Percentiles rank a stretch among this genome's conserved stretches.
phyloP scores from a whole-genome alignment of 2,329 filamentous ascomycete species.

The Diaporthe citri region DNA sequence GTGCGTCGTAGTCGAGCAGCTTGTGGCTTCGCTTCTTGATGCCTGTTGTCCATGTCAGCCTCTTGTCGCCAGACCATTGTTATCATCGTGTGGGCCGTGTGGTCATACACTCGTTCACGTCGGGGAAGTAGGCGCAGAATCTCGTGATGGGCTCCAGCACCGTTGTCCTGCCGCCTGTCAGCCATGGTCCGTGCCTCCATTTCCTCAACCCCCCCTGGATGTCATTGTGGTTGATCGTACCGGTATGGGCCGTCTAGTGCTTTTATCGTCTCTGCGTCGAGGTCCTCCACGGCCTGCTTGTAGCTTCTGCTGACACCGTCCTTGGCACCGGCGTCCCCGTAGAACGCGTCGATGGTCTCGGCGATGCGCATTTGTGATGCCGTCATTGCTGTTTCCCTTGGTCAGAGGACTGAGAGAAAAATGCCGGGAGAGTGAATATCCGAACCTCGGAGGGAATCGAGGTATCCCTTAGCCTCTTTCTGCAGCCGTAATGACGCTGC shows the following conservation, averaged over 20 bases:
- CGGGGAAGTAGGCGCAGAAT: constrained; percentile 98
- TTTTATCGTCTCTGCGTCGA: constrained; percentile 98
- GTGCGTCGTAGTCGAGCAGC: constrained; percentile 95
- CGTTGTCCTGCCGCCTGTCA: constrained; percentile 72
- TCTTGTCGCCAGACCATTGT: not conserved
- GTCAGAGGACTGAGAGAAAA: not conserved
- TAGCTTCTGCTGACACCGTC: constrained; percentile 97
- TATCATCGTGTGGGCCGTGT: constrained; percentile 46
- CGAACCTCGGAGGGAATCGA: constrained; percentile 91
- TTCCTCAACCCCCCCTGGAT: not conserved
- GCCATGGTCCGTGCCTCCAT: not conserved
- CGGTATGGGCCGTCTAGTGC: constrained; percentile 96
- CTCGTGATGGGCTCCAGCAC: constrained; percentile 95
- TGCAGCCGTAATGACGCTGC: constrained; percentile 91
- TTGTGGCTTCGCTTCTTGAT: constrained; percentile 99
- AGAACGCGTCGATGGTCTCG: constrained; percentile 99
- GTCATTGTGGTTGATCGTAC: constrained; percentile 53
- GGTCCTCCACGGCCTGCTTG: constrained; percentile 97
- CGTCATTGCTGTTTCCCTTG: constrained; percentile 81
- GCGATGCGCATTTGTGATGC: constrained; percentile 99
- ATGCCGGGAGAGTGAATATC: not conserved
- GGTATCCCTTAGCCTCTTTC: constrained; percentile 97
- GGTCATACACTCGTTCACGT: constrained; percentile 91
- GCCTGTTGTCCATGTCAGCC: constrained; percentile 59
- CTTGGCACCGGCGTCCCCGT: constrained; percentile 93